phyloP scores from a whole-genome alignment of 331 rosid genomes.

The Ulmus americana region DNA sequence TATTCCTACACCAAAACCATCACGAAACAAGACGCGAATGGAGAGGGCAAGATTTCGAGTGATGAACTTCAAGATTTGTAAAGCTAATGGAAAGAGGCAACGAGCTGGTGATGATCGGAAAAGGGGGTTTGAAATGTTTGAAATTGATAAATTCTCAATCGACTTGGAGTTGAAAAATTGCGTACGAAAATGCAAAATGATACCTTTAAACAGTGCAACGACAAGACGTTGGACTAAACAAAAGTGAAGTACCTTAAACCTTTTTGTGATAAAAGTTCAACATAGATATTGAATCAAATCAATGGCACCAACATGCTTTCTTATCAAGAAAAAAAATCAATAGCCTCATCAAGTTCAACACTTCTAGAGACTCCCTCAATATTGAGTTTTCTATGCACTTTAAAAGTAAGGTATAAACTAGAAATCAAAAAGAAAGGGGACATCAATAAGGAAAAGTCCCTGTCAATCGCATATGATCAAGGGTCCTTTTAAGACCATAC shows the following conservation, averaged over 20 bases:
- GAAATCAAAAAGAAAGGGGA: conserved; percentile 26
- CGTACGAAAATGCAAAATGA: no score
- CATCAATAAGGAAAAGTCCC: conserved; percentile 73
- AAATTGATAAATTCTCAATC: conserved; percentile 31
- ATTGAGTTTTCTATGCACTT: conserved; percentile 30
- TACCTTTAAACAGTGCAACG: no score
- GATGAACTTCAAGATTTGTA: conserved; percentile 38
- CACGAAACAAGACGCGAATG: conserved; percentile 1
- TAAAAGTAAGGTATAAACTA: conserved; percentile 28
- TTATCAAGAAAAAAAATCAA: not conserved
- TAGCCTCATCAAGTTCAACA: not conserved
- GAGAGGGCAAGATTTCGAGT: conserved; percentile 45
- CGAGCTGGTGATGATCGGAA: conserved; percentile 34
- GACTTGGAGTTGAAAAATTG: conserved; percentile 37
- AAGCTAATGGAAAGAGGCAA: conserved; percentile 22
- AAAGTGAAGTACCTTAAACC: no score
- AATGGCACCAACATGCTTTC: not conserved
- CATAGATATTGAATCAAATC: no score
- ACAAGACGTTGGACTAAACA: no score
- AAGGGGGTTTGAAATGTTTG: conserved; percentile 47
- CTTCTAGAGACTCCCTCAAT: not conserved
- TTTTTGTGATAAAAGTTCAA: no score
- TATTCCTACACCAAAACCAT: not conserved
- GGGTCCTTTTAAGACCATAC: conserved; percentile 77
- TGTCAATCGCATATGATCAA: conserved; percentile 72